phyloP scores from a whole-genome alignment of 2,329 filamentous ascomycete species.

The Phyllosticta citriasiana region DNA sequence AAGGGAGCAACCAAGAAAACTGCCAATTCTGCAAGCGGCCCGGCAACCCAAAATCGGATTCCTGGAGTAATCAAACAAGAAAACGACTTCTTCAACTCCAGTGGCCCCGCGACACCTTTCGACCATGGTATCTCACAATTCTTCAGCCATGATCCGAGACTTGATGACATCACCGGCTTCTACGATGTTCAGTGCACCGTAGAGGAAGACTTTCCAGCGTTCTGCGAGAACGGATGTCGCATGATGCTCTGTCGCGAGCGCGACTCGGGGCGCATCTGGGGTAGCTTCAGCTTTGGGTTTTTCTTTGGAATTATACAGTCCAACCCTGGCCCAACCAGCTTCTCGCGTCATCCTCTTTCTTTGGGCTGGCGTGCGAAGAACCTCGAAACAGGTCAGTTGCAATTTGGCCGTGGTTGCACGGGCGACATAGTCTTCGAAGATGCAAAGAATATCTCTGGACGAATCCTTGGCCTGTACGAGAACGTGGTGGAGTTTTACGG shows the following conservation, averaged over 20 bases:
- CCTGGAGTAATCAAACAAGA: neutral
- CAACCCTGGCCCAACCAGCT: slow-evolving; percentile 12
- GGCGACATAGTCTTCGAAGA: slow-evolving; percentile 23
- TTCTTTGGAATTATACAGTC: slow-evolving; percentile 36
- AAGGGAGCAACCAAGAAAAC: neutral
- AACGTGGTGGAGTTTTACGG: slow-evolving; percentile 21
- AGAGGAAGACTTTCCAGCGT: slow-evolving; percentile 16
- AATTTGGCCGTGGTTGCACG: slow-evolving; percentile 25
- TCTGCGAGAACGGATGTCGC: slow-evolving; percentile 14
- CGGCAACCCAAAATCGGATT: neutral
- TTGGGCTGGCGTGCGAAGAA: slow-evolving; percentile 26
- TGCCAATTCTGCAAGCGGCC: neutral
- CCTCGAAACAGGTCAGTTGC: slow-evolving; percentile 15
- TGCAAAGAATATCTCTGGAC: slow-evolving; percentile 13
- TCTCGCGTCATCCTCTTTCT: neutral
- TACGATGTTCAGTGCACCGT: slow-evolving; percentile 30
- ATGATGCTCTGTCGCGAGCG: slow-evolving; percentile 27
- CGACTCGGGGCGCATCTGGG: slow-evolving; percentile 34
- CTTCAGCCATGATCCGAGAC: neutral
- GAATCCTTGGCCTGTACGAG: slow-evolving; percentile 19
- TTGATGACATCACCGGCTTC: slow-evolving; percentile 28
- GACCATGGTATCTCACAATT: neutral
- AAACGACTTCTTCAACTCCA: neutral
- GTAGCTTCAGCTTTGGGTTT: slow-evolving; percentile 34
- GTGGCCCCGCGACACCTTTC: neutral